These are phyloP conservation scores for Komagataella populi DNA, from an alignment of 805 yeast species.

Conservation along the genomic window DNA sequence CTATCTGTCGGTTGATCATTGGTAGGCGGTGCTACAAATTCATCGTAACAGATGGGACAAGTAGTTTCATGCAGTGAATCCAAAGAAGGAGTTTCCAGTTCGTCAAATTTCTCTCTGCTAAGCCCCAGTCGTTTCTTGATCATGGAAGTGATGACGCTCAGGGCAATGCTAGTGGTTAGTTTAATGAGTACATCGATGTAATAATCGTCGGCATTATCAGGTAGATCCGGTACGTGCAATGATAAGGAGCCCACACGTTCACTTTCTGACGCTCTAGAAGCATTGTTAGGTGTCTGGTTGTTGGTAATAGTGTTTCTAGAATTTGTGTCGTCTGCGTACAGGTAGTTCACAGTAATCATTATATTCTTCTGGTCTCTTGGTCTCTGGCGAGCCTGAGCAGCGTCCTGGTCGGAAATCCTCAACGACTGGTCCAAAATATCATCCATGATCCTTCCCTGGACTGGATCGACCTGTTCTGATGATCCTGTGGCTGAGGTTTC, in stretches of 20 bases:
- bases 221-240: slow-evolving; percentile 54
- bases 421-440: neutral
- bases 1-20: neutral
- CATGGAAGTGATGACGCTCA: slow-evolving; percentile 43
- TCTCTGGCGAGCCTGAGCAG: neutral
- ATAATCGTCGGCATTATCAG: slow-evolving; percentile 43
- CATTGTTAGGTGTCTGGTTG: slow-evolving; percentile 7
- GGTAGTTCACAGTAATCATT: slow-evolving; percentile 25
- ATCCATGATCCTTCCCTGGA: neutral
- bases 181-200: slow-evolving; percentile 46
- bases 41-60: slow-evolving; percentile 60
- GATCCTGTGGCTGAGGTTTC: slow-evolving; percentile 20
- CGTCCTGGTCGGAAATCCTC: neutral
- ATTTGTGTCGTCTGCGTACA: slow-evolving; percentile 10
- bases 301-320: slow-evolving; percentile 8
- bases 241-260: slow-evolving; percentile 44
- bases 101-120: slow-evolving; percentile 32
- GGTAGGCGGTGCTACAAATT: slow-evolving; percentile 15
- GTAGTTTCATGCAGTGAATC: slow-evolving; percentile 15
- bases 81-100: slow-evolving; percentile 10
- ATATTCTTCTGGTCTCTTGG: slow-evolving; percentile 19
- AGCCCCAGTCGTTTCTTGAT: slow-evolving; percentile 38
- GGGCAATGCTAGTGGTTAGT: slow-evolving; percentile 58
- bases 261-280: slow-evolving; percentile 7
- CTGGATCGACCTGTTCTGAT: slow-evolving; percentile 9